phyloP scores from a whole-genome alignment of 1,284 basidiomycete genomes.

The Termitomyces sp. region DNA sequence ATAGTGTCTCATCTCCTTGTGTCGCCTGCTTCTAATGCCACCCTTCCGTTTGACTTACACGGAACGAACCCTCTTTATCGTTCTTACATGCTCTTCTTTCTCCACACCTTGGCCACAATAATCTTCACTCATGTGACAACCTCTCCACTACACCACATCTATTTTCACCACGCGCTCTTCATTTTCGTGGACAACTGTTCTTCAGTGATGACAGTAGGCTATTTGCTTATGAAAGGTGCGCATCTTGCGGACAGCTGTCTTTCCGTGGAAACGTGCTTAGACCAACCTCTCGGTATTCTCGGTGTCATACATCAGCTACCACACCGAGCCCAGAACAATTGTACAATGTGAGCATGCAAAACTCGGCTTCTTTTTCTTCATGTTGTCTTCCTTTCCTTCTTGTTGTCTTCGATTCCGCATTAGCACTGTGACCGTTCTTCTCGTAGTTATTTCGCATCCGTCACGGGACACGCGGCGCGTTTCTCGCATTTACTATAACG shows the following conservation, averaged over 20 bases:
- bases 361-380: constrained; percentile 12
- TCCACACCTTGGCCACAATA: background rate
- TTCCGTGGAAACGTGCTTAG: constrained; percentile 11
- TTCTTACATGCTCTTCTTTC: background rate
- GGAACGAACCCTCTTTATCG: constrained; percentile 8
- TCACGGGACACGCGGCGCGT: constrained; percentile 13
- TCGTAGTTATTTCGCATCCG: constrained; percentile 9
- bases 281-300: constrained; percentile 13
- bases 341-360: constrained; percentile 41
- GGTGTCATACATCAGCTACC: constrained; percentile 39
- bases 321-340: constrained; percentile 54
- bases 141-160: constrained; percentile 1
- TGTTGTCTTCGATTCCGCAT: constrained; percentile 7
- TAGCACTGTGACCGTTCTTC: constrained; percentile 5
- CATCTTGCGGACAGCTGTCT: constrained; percentile 16
- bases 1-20: constrained; percentile 14
- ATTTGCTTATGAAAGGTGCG: constrained; percentile 62
- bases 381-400: constrained; percentile 7
- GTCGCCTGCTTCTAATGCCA: constrained; percentile 4
- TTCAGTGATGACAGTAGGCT: constrained; percentile 58
- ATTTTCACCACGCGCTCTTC: constrained; percentile 6
- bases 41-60: constrained; percentile 10
- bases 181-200: constrained; percentile 1
- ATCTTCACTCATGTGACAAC: background rate
- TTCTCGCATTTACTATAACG: constrained; percentile 1